Evolutionary conservation across 75 land plant genomes (phyloP).

Genomic region (Isoetes taiwanensis): DNA sequence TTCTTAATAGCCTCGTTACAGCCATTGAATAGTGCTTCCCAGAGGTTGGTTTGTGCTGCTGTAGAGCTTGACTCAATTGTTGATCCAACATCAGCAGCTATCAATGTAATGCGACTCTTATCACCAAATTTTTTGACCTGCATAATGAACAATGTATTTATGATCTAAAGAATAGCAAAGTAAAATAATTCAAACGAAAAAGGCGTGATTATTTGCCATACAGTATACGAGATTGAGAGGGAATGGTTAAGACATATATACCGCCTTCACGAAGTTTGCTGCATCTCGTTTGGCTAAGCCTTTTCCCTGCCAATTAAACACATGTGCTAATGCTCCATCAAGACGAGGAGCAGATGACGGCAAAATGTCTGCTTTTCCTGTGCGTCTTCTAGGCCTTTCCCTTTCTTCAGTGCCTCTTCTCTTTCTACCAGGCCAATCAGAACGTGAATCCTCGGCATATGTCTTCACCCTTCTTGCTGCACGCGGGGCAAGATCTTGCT

Average conservation of each 20-base stretch:
- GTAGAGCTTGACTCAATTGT: slow-evolving; percentile 44
- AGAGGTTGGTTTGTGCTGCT: slow-evolving; percentile 64
- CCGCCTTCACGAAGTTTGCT: slow-evolving; percentile 70
- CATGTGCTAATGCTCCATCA: slow-evolving; percentile 81
- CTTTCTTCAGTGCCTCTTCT: slow-evolving; percentile 43
- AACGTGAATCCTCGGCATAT: slow-evolving; percentile 56
- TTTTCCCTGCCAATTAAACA: slow-evolving; percentile 75
- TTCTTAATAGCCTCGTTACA: slow-evolving; percentile 54
- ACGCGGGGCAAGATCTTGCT: slow-evolving; percentile 86
- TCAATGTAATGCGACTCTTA: slow-evolving; percentile 41
- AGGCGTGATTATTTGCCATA: neutral
- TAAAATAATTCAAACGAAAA: neutral
- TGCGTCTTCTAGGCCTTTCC: slow-evolving; percentile 46
- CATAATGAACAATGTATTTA: neutral
- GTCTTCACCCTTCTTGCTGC: slow-evolving; percentile 73
- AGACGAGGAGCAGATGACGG: slow-evolving; percentile 37
- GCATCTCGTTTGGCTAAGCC: slow-evolving; percentile 88
- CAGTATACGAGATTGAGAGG: neutral
- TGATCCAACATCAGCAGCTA: slow-evolving; percentile 82
- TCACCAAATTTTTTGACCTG: slow-evolving; percentile 93
- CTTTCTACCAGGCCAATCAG: slow-evolving; percentile 43
- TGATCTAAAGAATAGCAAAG: neutral
- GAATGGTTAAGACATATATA: slow-evolving; percentile 14
- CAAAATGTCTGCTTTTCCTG: slow-evolving; percentile 26
- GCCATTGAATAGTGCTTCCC: slow-evolving; percentile 61